A percentile compares a stretch with the other conserved stretches of the same genome.
phyloP scores from a whole-genome alignment of 352 stramenopile genomes.

The Phytophthora hibernalis region DNA sequence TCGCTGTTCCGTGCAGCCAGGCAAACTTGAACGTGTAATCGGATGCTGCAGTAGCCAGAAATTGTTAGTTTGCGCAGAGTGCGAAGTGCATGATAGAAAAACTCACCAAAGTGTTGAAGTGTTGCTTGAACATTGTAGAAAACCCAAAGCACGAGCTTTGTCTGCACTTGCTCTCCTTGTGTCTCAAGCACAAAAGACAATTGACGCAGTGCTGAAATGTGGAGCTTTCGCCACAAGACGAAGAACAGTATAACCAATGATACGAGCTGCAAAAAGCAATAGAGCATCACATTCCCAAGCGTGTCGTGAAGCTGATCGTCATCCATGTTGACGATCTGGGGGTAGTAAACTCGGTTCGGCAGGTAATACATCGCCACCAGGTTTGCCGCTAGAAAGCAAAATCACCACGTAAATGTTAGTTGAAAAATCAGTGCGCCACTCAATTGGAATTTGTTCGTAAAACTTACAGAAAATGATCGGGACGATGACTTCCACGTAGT shows the following conservation, averaged over 20 bases:
- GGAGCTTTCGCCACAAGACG: slow-evolving; percentile 28
- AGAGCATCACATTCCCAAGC: slow-evolving; percentile 40
- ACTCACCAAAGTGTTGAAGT: slow-evolving; percentile 41
- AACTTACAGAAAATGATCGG: slow-evolving; percentile 52
- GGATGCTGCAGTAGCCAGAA: slow-evolving; percentile 19
- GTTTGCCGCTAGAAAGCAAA: slow-evolving; percentile 21
- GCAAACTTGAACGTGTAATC: slow-evolving; percentile 45
- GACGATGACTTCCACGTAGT: slow-evolving; percentile 53
- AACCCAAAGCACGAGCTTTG: slow-evolving; percentile 52
- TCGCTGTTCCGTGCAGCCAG: slow-evolving; percentile 30
- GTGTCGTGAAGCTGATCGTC: slow-evolving; percentile 15
- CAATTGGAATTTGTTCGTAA: too few species aligned
- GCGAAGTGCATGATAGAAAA: neutral
- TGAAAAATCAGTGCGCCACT: neutral
- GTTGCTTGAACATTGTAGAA: slow-evolving; percentile 42
- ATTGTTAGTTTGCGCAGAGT: neutral
- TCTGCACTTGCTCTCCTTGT: slow-evolving; percentile 41
- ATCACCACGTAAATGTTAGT: neutral
- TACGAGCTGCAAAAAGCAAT: slow-evolving; percentile 44
- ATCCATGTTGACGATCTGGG: slow-evolving; percentile 32
- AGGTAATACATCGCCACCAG: slow-evolving; percentile 37
- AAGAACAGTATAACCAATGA: slow-evolving; percentile 43
- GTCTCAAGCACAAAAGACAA: slow-evolving; percentile 50
- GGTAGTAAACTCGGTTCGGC: slow-evolving; percentile 41
- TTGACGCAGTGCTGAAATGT: slow-evolving; percentile 34